phyloP scores from a whole-genome alignment of 169 alveolate genomes.

The Nephromyces sp. region DNA sequence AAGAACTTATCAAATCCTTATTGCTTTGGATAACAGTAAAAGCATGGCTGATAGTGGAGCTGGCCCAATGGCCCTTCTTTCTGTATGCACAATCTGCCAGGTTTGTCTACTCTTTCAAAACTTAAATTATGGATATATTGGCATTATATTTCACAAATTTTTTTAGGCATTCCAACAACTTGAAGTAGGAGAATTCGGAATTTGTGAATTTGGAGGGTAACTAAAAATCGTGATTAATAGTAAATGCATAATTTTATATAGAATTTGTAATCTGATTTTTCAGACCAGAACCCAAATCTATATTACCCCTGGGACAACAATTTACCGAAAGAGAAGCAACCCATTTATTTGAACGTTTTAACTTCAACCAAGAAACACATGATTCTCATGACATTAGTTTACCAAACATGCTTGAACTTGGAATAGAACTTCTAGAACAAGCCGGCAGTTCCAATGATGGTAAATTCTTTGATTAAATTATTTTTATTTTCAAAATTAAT shows the following conservation, averaged over 20 bases:
- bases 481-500: no score
- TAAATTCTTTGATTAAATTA: no score
- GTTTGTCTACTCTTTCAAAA: no score
- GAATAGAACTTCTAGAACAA: constrained; percentile 51
- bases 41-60: constrained; percentile 78
- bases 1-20: constrained; percentile 86
- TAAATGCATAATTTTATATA: no score
- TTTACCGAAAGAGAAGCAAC: constrained; percentile 40
- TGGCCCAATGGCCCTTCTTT: constrained; percentile 74
- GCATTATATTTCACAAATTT: no score
- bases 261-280: neutral
- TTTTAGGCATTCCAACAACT: constrained; percentile 10
- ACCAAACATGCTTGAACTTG: constrained; percentile 51
- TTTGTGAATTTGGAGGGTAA: constrained; percentile 29
- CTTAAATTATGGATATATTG: no score
- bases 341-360: constrained; percentile 28
- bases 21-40: constrained; percentile 85
- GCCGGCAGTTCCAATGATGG: no score
- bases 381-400: constrained; percentile 38
- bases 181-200: constrained; percentile 57
- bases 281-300: constrained; percentile 18
- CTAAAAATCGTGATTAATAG: neutral
- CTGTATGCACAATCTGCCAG: constrained; percentile 55
- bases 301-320: constrained; percentile 28
- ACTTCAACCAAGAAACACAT: constrained; percentile 41